Conservation (phyloP, 768 basidiomycete species). For the Lactarius hatsudake region DNA sequence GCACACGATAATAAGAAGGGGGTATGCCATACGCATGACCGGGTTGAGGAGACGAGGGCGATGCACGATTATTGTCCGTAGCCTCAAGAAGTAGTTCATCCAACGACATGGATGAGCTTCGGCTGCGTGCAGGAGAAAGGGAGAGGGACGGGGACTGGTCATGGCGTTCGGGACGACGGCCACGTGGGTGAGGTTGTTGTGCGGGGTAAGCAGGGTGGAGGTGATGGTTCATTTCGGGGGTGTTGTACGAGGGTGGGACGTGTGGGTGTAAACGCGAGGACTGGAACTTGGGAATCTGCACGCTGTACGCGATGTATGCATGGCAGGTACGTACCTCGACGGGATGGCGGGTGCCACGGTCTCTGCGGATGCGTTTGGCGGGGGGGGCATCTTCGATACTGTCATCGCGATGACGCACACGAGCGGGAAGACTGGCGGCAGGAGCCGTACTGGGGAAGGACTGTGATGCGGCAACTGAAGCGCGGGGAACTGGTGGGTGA, state of each 20-base stretch:
- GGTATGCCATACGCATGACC: conserved; percentile 34
- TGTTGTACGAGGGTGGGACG: conserved; percentile 28
- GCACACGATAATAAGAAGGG: conserved; percentile 27
- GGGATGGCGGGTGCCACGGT: conserved; percentile 37
- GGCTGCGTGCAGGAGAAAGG: conserved; percentile 38
- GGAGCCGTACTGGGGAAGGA: conserved; percentile 39
- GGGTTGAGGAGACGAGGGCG: conserved; percentile 26
- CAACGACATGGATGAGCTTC: conserved; percentile 37
- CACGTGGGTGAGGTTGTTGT: conserved; percentile 27
- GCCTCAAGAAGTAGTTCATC: conserved; percentile 50
- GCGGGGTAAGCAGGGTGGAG: conserved; percentile 32
- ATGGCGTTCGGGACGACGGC: conserved; percentile 28
- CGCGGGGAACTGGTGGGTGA: conserved; percentile 9
- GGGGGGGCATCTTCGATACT: conserved; percentile 49
- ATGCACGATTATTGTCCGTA: conserved; percentile 38
- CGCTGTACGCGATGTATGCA: background rate
- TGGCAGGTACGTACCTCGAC: conserved; percentile 30
- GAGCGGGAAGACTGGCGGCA: conserved; percentile 35
- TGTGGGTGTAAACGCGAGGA: conserved; percentile 30
- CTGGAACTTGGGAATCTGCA: conserved; percentile 13
- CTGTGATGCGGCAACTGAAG: conserved; percentile 28
- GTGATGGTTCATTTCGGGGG: conserved; percentile 25
- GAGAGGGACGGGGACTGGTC: conserved; percentile 32
- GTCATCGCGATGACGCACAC: conserved; percentile 45
- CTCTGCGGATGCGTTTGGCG: conserved; percentile 45